Percentiles rank a stretch among this genome's conserved stretches.
Conservation (phyloP, 805 yeast genomes). For the Teunomyces tritomae region DNA sequence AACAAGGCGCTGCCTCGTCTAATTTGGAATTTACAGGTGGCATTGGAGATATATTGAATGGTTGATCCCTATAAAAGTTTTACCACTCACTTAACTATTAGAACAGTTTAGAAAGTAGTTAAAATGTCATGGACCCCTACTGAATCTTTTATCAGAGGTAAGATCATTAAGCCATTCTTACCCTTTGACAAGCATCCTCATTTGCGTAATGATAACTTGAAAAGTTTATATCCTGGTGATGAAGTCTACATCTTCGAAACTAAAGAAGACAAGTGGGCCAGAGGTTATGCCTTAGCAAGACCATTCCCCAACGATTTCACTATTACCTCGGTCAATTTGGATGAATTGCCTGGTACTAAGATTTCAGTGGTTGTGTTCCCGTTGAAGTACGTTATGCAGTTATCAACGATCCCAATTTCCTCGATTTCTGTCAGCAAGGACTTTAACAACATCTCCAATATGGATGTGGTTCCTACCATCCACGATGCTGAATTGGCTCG, state of each 20-base stretch:
- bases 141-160: conserved; percentile 33
- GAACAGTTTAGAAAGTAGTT: not conserved
- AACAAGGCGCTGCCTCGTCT: not conserved
- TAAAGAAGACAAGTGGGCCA: conserved; percentile 63
- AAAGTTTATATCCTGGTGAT: conserved; percentile 71
- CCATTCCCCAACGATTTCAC: conserved; percentile 71
- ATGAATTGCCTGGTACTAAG: conserved; percentile 58
- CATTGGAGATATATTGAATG: not conserved
- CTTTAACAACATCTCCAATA: conserved; percentile 24
- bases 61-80: not conserved
- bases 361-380: conserved; percentile 62
- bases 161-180: conserved; percentile 37
- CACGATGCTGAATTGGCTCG: conserved; percentile 29
- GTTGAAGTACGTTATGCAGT: conserved; percentile 46
- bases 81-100: not conserved
- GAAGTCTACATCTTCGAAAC: conserved; percentile 72
- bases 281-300: conserved; percentile 69
- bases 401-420: conserved; percentile 42
- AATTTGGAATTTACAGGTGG: not conserved
- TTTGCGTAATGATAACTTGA: conserved; percentile 37
- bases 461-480: conserved; percentile 31
- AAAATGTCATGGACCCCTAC: conserved; percentile 41
- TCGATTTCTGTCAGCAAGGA: conserved; percentile 24
- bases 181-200: conserved; percentile 43
- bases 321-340: conserved; percentile 58